phyloP scores from a whole-genome alignment of 148 eudicot genomes.

The Limonium bicolor region DNA sequence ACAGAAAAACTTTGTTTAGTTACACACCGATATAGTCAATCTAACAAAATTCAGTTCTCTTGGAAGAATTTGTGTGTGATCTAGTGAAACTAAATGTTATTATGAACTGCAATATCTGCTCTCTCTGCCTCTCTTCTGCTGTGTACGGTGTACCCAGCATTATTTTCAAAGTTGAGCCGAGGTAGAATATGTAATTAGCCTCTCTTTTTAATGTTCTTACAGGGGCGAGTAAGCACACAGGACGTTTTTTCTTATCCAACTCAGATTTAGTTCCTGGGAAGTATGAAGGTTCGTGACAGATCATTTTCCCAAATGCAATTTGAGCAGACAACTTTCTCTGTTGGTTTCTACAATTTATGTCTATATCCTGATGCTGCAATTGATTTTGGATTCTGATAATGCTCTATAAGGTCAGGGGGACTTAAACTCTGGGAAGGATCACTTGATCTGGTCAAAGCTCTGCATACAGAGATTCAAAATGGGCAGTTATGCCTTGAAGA shows the following conservation, averaged over 20 bases:
- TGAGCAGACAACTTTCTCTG: not conserved
- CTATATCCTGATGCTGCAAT: no score
- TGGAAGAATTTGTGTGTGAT: no score
- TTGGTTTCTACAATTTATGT: not conserved
- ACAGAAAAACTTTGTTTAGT: no score
- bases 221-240: constrained; percentile 88
- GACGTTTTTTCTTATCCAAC: constrained; percentile 76
- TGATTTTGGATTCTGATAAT: constrained; percentile 1
- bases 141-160: no score
- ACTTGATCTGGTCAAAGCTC: constrained; percentile 64
- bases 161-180: no score
- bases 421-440: constrained; percentile 96
- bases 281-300: constrained; percentile 70
- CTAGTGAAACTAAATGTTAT: no score
- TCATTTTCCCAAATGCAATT: not conserved
- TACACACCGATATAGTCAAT: no score
- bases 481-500: constrained; percentile 41
- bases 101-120: no score
- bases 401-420: constrained; percentile 43
- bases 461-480: constrained; percentile 47
- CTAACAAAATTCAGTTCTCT: no score
- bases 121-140: no score
- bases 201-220: constrained; percentile 1
- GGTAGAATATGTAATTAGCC: not conserved
- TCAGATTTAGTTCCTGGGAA: constrained; percentile 94